Percentiles rank a stretch among this genome's conserved stretches.
phyloP scores from a whole-genome alignment of 768 basidiomycete genomes.

The Crepidotus variabilis region DNA sequence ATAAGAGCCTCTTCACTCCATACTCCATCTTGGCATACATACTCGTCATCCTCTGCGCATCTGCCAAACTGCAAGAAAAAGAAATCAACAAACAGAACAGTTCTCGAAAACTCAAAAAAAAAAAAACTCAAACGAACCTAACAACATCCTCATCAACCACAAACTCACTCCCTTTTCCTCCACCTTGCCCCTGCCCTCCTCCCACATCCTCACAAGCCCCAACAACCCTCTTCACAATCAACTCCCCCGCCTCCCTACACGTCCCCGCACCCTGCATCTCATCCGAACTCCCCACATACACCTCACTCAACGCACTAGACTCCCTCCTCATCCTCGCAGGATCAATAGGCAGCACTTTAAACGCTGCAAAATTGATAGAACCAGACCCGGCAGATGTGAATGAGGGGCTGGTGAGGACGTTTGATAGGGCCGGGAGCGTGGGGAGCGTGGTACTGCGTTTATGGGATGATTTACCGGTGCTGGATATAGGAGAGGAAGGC shows the following conservation, averaged over 20 bases:
- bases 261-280: conserved; percentile 58
- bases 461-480: too few relatives aligned
- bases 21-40: conserved; percentile 93
- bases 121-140: conserved; percentile 56
- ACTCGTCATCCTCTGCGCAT: conserved; percentile 83
- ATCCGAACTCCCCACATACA: conserved; percentile 54
- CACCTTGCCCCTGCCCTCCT: conserved; percentile 31
- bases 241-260: conserved; percentile 74
- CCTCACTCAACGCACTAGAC: conserved; percentile 38
- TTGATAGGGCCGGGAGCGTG: conserved; percentile 10
- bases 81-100: conserved; percentile 6
- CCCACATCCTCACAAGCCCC: conserved; percentile 67
- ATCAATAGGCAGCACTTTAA: conserved; percentile 78
- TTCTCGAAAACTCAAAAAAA: conserved; percentile 1
- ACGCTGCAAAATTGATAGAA: conserved; percentile 60
- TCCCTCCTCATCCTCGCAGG: conserved; percentile 47
- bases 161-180: conserved; percentile 44
- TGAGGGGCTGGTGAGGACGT: conserved; percentile 20
- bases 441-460: conserved; percentile 20
- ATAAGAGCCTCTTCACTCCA: conserved; percentile 84
- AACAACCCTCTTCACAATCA: conserved; percentile 68
- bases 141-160: conserved; percentile 72
- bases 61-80: conserved; percentile 53
- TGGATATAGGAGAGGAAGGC: neutral
- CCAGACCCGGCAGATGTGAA: conserved; percentile 15